phyloP scores from a whole-genome alignment of 129 eudicot genomes.

The Saposhnikovia divaricata region DNA sequence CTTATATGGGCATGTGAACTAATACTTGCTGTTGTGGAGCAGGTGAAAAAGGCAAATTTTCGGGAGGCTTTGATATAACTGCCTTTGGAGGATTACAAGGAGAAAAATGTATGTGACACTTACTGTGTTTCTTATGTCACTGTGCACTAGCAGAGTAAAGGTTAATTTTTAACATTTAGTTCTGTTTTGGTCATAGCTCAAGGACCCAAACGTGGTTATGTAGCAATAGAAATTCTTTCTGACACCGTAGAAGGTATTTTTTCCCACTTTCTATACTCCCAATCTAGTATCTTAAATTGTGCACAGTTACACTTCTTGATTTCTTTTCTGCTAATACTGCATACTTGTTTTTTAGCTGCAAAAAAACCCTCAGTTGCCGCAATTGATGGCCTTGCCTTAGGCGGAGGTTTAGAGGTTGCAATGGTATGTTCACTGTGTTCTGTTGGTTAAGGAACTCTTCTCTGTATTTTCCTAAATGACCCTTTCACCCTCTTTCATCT shows the following conservation, averaged over 20 bases:
- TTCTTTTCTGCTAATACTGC: background rate
- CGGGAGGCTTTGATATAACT: slow-evolving; percentile 91
- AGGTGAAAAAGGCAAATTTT: slow-evolving; percentile 90
- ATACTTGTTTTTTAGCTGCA: slow-evolving; percentile 47
- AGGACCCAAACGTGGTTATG: slow-evolving; percentile 73
- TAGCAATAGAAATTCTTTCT: slow-evolving; percentile 64
- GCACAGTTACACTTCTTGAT: background rate
- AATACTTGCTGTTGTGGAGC: slow-evolving; percentile 20
- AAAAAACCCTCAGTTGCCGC: slow-evolving; percentile 95
- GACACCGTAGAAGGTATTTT: slow-evolving; percentile 72
- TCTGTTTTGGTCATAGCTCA: slow-evolving; percentile 28
- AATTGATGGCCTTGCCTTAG: slow-evolving; percentile 92
- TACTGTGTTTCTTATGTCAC: background rate
- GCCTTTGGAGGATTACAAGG: slow-evolving; percentile 74
- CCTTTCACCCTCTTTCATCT: slow-evolving; percentile 6
- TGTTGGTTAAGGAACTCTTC: background rate
- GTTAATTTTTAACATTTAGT: slow-evolving; percentile 6
- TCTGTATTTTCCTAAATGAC: background rate
- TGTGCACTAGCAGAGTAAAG: background rate
- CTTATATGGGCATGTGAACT: background rate
- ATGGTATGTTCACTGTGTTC: slow-evolving; percentile 48
- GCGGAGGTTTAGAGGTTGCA: slow-evolving; percentile 98
- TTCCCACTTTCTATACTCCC: background rate
- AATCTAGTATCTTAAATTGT: background rate
- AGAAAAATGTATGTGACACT: slow-evolving; percentile 40